Percentiles rank a stretch among this genome's conserved stretches.
Conservation (phyloP, 1,284 basidiomycete species). For the Boletus semigastroideus region DNA sequence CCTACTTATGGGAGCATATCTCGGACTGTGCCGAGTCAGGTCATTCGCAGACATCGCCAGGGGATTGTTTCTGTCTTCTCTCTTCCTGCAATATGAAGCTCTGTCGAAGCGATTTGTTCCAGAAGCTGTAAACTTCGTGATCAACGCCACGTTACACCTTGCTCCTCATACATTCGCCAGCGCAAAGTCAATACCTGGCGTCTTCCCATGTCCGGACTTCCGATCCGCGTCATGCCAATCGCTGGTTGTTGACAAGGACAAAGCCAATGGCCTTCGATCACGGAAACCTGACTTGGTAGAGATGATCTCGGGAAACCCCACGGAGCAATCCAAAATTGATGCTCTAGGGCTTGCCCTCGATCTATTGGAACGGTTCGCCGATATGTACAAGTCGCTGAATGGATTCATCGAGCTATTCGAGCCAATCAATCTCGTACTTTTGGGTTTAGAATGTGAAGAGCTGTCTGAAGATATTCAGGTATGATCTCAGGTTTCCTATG, state of each 20-base stretch:
- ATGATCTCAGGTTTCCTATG: constrained; percentile 7
- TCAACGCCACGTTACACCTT: constrained; percentile 71
- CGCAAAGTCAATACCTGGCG: constrained; percentile 54
- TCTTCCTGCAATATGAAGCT: constrained; percentile 82
- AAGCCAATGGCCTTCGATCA: constrained; percentile 39
- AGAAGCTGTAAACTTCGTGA: constrained; percentile 84
- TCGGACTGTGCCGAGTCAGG: constrained; percentile 82
- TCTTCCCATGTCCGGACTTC: constrained; percentile 76
- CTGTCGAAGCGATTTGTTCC: constrained; percentile 88
- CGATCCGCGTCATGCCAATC: constrained; percentile 43
- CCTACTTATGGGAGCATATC: constrained; percentile 89
- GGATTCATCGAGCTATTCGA: constrained; percentile 84
- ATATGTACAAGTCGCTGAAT: constrained; percentile 74
- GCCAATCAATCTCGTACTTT: constrained; percentile 64
- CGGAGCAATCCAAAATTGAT: constrained; percentile 68
- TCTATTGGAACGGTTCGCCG: constrained; percentile 66
- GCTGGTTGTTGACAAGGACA: constrained; percentile 43
- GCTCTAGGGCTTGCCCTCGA: constrained; percentile 61
- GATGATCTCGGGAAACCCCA: constrained; percentile 40
- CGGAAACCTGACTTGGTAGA: constrained; percentile 48
- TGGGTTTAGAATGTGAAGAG: constrained; percentile 48
- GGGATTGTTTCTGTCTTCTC: constrained; percentile 86
- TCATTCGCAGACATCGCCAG: constrained; percentile 75
- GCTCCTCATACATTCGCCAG: constrained; percentile 59
- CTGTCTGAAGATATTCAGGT: constrained; percentile 61